Percentiles rank a stretch among this genome's conserved stretches.
Conservation (phyloP, 169 alveolate species). For the Neospora caninum region DNA sequence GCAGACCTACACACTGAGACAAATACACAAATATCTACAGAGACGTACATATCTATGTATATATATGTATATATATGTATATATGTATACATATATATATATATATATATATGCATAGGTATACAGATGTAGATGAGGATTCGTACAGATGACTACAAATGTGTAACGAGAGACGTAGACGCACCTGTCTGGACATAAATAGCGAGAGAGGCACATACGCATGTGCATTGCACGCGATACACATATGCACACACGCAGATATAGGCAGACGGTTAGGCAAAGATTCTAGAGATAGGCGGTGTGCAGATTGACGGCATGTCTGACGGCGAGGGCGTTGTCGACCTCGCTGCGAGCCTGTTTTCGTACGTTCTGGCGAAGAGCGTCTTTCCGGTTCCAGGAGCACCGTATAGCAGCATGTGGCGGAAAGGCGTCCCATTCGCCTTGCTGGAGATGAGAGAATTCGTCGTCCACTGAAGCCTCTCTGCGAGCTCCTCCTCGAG, state of each 20-base stretch:
- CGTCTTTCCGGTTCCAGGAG: conserved; percentile 98
- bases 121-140: not conserved
- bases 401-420: conserved; percentile 93
- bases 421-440: conserved; percentile 91
- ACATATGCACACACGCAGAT: too few relatives aligned
- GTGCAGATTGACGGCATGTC: too few relatives aligned
- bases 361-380: conserved; percentile 88
- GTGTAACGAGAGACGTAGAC: too few relatives aligned
- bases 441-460: conserved; percentile 91
- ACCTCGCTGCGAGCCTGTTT: not conserved
- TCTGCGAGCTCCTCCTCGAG: conserved; percentile 87
- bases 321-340: not conserved
- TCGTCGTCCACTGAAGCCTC: conserved; percentile 92
- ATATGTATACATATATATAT: not conserved
- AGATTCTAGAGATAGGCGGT: too few relatives aligned
- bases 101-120: not conserved
- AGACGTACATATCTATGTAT: not conserved
- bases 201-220: too few relatives aligned
- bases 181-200: too few relatives aligned
- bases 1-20: not conserved
- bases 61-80: not conserved
- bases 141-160: too few relatives aligned
- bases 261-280: too few relatives aligned
- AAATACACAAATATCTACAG: not conserved
- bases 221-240: too few relatives aligned